Evolutionary conservation across 164 flowering plant species (phyloP).

Genomic region (Warburgia ugandensis): DNA sequence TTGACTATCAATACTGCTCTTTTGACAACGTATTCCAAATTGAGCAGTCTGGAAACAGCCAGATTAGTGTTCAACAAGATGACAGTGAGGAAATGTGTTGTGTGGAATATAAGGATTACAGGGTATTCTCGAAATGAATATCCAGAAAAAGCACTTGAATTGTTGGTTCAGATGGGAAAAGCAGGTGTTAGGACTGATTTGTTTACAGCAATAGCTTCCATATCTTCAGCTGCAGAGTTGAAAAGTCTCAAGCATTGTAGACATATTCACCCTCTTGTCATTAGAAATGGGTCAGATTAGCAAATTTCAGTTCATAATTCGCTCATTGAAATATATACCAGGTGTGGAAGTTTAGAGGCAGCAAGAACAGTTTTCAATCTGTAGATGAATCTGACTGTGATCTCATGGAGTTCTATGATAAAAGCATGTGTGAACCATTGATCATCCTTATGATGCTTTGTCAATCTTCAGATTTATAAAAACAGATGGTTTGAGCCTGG

Average conservation of each 20-base stretch:
- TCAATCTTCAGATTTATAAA: conserved; percentile 38
- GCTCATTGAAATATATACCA: conserved; percentile 54
- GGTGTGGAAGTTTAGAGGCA: conserved; percentile 23
- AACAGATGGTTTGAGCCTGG: conserved; percentile 30
- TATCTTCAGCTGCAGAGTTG: conserved; percentile 40
- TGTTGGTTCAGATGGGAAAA: conserved; percentile 33
- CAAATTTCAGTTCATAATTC: conserved; percentile 49
- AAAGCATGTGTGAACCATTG: conserved; percentile 39
- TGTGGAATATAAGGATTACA: conserved; percentile 51
- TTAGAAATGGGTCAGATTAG: conserved; percentile 35
- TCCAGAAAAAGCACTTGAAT: conserved; percentile 29
- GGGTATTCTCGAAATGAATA: conserved; percentile 33
- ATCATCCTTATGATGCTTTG: conserved; percentile 30
- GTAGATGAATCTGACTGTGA: conserved; percentile 25
- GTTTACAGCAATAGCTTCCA: conserved; percentile 38
- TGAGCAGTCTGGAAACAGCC: conserved; percentile 30
- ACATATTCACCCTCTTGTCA: conserved; percentile 44
- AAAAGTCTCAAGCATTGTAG: conserved; percentile 32
- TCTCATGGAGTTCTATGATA: conserved; percentile 59
- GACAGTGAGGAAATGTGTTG: conserved; percentile 38
- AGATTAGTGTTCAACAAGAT: conserved; percentile 34
- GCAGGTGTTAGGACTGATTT: conserved; percentile 38
- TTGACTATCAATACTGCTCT: conserved; percentile 41
- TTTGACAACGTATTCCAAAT: conserved; percentile 45
- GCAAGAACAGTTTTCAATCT: conserved; percentile 36